Evolutionary conservation across 2,329 filamentous ascomycete species (phyloP).

Genomic region (Calonectria pteridis): DNA sequence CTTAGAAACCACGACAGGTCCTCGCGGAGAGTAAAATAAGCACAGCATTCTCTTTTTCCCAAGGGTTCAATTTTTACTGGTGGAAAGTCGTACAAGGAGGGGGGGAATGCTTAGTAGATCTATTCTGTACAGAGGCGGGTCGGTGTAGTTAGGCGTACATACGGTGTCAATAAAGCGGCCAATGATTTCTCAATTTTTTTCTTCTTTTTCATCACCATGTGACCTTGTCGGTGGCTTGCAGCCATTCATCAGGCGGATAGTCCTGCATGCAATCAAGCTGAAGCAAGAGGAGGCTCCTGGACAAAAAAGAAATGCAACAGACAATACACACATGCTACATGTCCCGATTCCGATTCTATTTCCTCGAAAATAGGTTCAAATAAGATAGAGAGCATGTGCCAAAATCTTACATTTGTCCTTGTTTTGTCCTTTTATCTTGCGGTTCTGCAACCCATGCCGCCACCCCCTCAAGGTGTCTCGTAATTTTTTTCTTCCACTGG

Average conservation of each 20-base stretch:
- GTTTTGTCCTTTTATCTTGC: neutral
- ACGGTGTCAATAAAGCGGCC: neutral
- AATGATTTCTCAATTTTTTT: neutral
- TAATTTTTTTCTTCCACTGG: neutral
- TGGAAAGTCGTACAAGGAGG: neutral
- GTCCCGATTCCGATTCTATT: neutral
- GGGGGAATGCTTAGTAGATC: neutral
- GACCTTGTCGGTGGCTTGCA: neutral
- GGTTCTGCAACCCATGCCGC: neutral
- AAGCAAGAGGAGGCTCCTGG: neutral
- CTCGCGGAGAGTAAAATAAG: slow-evolving; percentile 22
- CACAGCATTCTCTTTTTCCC: neutral
- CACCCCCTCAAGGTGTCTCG: neutral
- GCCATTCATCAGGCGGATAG: neutral
- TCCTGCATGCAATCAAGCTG: neutral
- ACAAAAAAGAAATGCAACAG: neutral
- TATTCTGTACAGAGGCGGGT: neutral
- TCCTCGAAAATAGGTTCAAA: neutral
- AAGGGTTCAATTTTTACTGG: neutral
- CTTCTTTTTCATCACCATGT: neutral
- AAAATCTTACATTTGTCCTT: neutral
- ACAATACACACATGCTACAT: neutral
- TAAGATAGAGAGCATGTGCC: neutral
- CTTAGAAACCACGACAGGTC: slow-evolving; percentile 58
- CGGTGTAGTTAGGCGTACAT: slow-evolving; percentile 4